These are phyloP conservation scores for Mycena haematopus DNA, from an alignment of 768 basidiomycete species.

Conservation along the genomic window DNA sequence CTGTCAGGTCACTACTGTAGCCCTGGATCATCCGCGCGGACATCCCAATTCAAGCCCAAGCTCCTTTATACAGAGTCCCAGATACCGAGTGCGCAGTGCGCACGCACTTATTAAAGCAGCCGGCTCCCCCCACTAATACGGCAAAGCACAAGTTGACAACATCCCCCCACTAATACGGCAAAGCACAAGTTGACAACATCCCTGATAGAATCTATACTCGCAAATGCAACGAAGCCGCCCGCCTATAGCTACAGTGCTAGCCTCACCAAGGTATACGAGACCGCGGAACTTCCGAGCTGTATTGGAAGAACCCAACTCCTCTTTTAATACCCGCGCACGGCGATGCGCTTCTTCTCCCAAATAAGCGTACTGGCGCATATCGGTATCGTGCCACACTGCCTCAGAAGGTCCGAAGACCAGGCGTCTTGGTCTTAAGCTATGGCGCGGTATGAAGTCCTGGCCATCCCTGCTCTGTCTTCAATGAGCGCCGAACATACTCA, in stretches of 20 bases:
- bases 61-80: no score
- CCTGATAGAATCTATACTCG: no score
- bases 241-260: not conserved
- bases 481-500: slow-evolving; percentile 1
- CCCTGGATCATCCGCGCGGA: no score
- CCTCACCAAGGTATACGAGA: not conserved
- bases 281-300: not conserved
- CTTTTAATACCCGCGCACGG: slow-evolving; percentile 5
- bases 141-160: no score
- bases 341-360: not conserved
- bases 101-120: no score
- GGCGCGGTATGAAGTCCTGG: not conserved
- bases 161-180: no score
- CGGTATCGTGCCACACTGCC: slow-evolving; percentile 8
- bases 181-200: no score
- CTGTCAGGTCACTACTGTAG: no score
- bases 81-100: no score
- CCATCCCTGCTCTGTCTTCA: not conserved
- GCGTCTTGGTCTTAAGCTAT: slow-evolving; percentile 11
- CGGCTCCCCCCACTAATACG: no score
- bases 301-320: not conserved
- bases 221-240: no score
- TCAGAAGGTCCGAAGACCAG: slow-evolving; percentile 10
- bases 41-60: no score
- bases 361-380: not conserved